Conservation (phyloP, 139 green algal genomes). For the Chlamydomonas sp. region DNA sequence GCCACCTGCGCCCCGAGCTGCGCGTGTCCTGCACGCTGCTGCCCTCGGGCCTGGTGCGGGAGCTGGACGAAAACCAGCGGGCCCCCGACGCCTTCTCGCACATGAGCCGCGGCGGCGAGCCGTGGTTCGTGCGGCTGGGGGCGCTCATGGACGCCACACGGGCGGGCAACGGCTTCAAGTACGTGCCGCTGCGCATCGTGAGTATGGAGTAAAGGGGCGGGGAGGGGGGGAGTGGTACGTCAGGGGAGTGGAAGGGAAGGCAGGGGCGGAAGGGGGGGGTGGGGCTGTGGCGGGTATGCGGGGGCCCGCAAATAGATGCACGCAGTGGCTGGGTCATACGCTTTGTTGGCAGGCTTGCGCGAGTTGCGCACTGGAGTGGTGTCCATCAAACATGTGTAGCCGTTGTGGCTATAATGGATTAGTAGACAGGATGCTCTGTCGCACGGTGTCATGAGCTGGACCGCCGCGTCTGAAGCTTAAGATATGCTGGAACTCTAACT, state of each 20-base stretch:
- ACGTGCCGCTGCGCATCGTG: conserved; percentile 28
- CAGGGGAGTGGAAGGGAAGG: background rate
- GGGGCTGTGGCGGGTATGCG: too few species aligned
- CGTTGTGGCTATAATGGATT: too few species aligned
- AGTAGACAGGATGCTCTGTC: too few species aligned
- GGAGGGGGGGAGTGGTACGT: background rate
- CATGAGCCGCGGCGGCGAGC: background rate
- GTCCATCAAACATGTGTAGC: too few species aligned
- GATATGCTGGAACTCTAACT: background rate
- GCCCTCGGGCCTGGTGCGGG: background rate
- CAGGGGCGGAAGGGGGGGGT: too few species aligned
- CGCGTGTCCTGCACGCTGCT: conserved; percentile 9
- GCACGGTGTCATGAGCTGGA: too few species aligned
- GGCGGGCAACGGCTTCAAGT: conserved; percentile 15
- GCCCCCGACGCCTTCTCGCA: background rate
- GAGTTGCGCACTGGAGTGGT: too few species aligned
- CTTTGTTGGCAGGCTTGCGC: too few species aligned
- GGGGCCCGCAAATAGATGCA: too few species aligned
- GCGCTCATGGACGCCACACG: conserved; percentile 4
- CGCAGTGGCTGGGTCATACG: too few species aligned
- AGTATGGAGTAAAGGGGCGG: background rate
- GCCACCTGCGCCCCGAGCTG: conserved; percentile 7
- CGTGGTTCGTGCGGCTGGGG: conserved; percentile 26
- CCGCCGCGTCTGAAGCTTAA: too few species aligned
- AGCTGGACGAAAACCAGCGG: background rate